Evolutionary conservation across 768 basidiomycete genomes (phyloP).

Genomic region (Lyophyllum decastes): DNA sequence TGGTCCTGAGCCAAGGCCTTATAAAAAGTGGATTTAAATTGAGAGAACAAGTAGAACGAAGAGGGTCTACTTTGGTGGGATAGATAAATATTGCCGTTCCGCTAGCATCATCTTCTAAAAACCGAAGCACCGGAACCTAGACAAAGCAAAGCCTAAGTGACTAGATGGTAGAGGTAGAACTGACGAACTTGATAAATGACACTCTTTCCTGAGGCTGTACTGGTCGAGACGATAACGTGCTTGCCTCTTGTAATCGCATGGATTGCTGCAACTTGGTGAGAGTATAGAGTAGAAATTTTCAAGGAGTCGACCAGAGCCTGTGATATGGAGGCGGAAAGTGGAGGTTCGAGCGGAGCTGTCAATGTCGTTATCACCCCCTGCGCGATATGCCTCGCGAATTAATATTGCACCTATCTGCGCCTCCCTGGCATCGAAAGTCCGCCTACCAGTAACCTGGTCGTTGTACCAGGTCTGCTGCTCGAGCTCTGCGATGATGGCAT

Average conservation of each 20-base stretch:
- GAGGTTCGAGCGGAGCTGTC: constrained; percentile 49
- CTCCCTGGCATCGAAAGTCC: constrained; percentile 52
- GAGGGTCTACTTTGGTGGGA: constrained; percentile 70
- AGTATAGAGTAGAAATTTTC: constrained; percentile 67
- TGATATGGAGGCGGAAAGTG: constrained; percentile 57
- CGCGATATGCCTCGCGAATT: not conserved
- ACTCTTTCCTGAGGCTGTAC: constrained; percentile 89
- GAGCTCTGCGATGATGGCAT: constrained; percentile 59
- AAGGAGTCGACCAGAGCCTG: constrained; percentile 58
- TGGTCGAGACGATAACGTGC: constrained; percentile 86
- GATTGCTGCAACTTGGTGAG: constrained; percentile 72
- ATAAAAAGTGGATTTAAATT: not conserved
- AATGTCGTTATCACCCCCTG: not conserved
- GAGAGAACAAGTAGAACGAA: not conserved
- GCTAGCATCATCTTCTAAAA: constrained; percentile 58
- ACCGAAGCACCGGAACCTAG: constrained; percentile 71
- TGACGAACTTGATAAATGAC: constrained; percentile 74
- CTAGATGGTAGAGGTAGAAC: not conserved
- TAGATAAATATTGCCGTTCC: constrained; percentile 84
- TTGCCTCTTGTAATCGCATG: constrained; percentile 55
- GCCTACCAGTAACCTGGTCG: constrained; percentile 64
- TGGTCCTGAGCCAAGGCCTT: constrained; percentile 93
- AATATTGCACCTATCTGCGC: constrained; percentile 44
- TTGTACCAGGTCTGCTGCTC: constrained; percentile 63
- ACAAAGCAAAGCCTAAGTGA: not conserved